These are phyloP conservation scores for Sherardia arvensis DNA, from an alignment of 257 asterid genomes.

Conservation along the genomic window DNA sequence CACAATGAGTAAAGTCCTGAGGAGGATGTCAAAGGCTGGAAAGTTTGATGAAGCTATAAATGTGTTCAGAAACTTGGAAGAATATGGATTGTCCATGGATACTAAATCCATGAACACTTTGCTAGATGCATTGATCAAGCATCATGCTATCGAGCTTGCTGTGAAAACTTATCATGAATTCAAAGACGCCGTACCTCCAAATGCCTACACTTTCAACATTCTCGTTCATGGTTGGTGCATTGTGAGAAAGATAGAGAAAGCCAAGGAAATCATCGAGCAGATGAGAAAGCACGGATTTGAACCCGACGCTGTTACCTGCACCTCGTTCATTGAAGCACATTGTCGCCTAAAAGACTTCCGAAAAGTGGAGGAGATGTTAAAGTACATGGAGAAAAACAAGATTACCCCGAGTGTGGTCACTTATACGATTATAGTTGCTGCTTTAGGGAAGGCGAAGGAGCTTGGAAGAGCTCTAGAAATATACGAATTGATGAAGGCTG, in stretches of 20 bases:
- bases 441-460: conserved; percentile 62
- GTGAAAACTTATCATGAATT: conserved; percentile 36
- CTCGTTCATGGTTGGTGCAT: conserved; percentile 83
- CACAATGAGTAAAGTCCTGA: conserved; percentile 52
- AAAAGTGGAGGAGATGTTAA: conserved; percentile 43
- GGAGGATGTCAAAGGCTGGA: conserved; percentile 66
- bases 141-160: conserved; percentile 71
- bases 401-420: conserved; percentile 50
- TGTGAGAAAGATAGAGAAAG: conserved; percentile 57
- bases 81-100: conserved; percentile 41
- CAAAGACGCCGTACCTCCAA: conserved; percentile 39
- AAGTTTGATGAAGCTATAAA: conserved; percentile 54
- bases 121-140: conserved; percentile 57
- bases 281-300: conserved; percentile 50
- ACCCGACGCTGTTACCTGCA: conserved; percentile 55
- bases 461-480: conserved; percentile 45
- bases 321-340: conserved; percentile 51
- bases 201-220: conserved; percentile 45
- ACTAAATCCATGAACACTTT: conserved; percentile 33
- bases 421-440: conserved; percentile 50
- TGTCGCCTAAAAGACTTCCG: conserved; percentile 73
- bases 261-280: conserved; percentile 34
- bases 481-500: conserved; percentile 61
- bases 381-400: conserved; percentile 52
- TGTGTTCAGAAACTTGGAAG: conserved; percentile 36